Conservation (phyloP, 2,329 filamentous ascomycete genomes). For the Emericellopsis atlantica region DNA sequence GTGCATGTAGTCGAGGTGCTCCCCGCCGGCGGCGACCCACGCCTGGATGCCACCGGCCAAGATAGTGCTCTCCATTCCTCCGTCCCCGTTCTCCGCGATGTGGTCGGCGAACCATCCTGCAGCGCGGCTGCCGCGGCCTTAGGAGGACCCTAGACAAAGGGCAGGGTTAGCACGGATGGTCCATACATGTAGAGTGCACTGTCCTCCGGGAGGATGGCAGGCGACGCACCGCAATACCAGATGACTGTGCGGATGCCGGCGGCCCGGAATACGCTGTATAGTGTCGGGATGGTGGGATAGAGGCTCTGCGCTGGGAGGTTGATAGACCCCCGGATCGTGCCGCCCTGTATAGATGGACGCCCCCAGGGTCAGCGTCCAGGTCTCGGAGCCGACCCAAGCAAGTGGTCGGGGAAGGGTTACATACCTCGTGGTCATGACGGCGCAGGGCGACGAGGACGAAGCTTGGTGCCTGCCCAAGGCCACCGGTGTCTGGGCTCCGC, state of each 20-base stretch:
- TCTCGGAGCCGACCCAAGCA: too few species aligned
- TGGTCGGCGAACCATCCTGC: constrained; percentile 43
- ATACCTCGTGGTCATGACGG: constrained; percentile 29
- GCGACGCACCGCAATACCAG: constrained; percentile 34
- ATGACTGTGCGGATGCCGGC: constrained; percentile 26
- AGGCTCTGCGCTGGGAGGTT: constrained; percentile 36
- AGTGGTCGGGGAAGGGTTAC: too few species aligned
- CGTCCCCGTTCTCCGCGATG: constrained; percentile 24
- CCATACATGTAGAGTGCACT: too few species aligned
- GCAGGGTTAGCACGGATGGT: too few species aligned
- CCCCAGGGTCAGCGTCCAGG: too few species aligned
- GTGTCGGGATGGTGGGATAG: constrained; percentile 23
- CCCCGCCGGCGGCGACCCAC: constrained; percentile 32
- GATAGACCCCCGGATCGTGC: constrained; percentile 40
- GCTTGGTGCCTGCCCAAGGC: not conserved
- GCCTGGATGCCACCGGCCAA: constrained; percentile 39
- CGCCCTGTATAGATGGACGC: constrained; percentile 37
- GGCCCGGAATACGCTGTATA: constrained; percentile 27
- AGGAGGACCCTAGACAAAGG: constrained; percentile 32
- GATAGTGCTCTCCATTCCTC: constrained; percentile 31
- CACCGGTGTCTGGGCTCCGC: too few species aligned
- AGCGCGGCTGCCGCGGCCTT: constrained; percentile 37
- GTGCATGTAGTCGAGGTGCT: constrained; percentile 34
- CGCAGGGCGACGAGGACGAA: not conserved
- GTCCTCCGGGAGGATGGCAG: too few species aligned